Evolutionary conservation across 495 filamentous ascomycete species (phyloP), one percentile per base, ranked within the genome.

Genomic region (Cercophora sp.): DNA sequence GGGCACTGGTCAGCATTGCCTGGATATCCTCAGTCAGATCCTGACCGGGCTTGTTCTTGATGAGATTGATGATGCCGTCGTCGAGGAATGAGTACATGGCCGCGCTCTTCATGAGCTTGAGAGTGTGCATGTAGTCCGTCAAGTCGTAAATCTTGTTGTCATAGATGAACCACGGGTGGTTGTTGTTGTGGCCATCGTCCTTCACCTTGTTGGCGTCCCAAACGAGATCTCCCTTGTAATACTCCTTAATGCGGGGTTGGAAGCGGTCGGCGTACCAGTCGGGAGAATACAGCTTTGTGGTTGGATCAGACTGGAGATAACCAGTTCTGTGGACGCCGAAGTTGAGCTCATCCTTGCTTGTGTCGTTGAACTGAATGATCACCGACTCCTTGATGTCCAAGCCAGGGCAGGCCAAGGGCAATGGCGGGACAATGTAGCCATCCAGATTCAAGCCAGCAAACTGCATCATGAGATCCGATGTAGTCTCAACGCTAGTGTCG

Each of bases 181-280:
- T 76, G 25, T 83, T 64, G 41, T 84, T 75, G 31, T 81, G 61
- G n/a, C 90, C 91, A 19, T 81, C 69, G 16, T 67, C 74, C n/a
- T 78, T 71, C 60, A 93, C 79, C 22, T 63, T 66, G 15, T 69
- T 63, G 16, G 51, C 52, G 34, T 79, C 67, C 74, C 75, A 81
- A 4, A 97, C 93, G 4, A 98, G 69, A 37, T 91, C 81, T 24
- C 94, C 93, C 48, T 96, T 90, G 65, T 89, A 88, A 62, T 85
- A 96, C 46, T 90, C 77, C 46, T 84, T 79, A 59, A 98, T 96
- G 56, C 78, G 81, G 0, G 89, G 89, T 51, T 89, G 58, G 65
- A 96, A 96, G 2, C 53, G 67, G 8, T 84, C 64, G 16, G 65
- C 63, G 61, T 96, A 97, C 94, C 94, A 97, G 18, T 82, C 75